These are phyloP conservation scores for Colletotrichum sp. DNA, from an alignment of 2,329 filamentous ascomycete genomes.

Conservation along the genomic window DNA sequence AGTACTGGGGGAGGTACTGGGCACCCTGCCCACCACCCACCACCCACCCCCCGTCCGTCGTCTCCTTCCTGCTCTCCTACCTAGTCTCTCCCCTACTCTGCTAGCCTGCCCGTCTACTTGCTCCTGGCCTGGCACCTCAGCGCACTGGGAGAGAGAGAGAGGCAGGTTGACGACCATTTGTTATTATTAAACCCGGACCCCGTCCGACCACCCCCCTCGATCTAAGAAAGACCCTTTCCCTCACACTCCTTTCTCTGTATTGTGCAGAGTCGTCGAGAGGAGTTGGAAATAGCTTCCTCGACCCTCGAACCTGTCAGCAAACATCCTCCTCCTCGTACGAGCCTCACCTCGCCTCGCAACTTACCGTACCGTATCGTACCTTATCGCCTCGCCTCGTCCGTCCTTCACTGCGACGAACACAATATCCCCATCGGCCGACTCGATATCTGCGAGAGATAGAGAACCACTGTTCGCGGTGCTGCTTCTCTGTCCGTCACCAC, in stretches of 20 bases:
- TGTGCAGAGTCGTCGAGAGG: slow-evolving; percentile 17
- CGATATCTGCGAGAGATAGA: neutral
- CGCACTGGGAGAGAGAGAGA: neutral
- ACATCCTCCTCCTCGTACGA: neutral
- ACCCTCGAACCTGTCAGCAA: neutral
- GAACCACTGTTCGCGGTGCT: slow-evolving; percentile 6
- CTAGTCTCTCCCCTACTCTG: neutral
- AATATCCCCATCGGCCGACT: neutral
- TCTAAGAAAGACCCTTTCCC: slow-evolving; percentile 20
- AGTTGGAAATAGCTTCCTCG: slow-evolving; percentile 23
- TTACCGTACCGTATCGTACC: neutral
- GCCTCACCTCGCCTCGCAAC: neutral
- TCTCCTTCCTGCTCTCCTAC: neutral
- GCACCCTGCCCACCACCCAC: too few relatives aligned
- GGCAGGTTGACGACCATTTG: slow-evolving; percentile 19
- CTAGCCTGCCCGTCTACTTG: neutral
- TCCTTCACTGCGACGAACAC: neutral
- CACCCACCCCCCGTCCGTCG: neutral
- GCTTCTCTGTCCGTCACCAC: neutral
- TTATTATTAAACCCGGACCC: slow-evolving; percentile 28
- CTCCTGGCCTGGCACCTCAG: neutral
- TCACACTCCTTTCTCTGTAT: slow-evolving; percentile 23
- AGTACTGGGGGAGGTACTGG: too few relatives aligned
- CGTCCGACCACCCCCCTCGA: slow-evolving; percentile 26
- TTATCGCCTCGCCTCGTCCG: neutral